phyloP scores from a whole-genome alignment of 75 land plant genomes.

The Pinus taeda region DNA sequence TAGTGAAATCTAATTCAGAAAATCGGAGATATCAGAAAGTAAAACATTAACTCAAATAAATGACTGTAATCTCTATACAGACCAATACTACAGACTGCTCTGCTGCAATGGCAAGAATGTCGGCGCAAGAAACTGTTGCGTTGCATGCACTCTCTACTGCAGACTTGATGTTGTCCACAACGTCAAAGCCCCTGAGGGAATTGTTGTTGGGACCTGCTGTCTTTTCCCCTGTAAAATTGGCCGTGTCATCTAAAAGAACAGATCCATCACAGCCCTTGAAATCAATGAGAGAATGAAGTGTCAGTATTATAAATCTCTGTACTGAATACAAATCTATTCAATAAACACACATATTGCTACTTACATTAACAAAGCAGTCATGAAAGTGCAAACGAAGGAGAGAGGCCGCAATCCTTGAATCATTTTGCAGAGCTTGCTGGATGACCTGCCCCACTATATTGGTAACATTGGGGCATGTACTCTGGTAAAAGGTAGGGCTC shows the following conservation, averaged over 20 bases:
- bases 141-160: slow-evolving; percentile 18
- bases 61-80: too few species aligned
- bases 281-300: too few species aligned
- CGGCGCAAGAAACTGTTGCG: slow-evolving; percentile 31
- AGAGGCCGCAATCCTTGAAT: slow-evolving; percentile 38
- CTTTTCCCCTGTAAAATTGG: slow-evolving; percentile 18
- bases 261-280: slow-evolving; percentile 40
- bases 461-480: slow-evolving; percentile 38
- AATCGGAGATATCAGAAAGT: too few species aligned
- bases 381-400: slow-evolving; percentile 62
- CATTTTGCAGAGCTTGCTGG: slow-evolving; percentile 25
- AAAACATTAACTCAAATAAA: too few species aligned
- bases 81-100: slow-evolving; percentile 17
- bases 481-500: slow-evolving; percentile 26
- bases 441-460: slow-evolving; percentile 22
- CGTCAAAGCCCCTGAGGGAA: slow-evolving; percentile 17
- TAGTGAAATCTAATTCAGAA: too few species aligned
- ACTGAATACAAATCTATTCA: too few species aligned
- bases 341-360: neutral
- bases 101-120: slow-evolving; percentile 33
- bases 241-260: slow-evolving; percentile 8
- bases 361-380: slow-evolving; percentile 67
- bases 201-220: slow-evolving; percentile 28
- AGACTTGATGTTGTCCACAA: slow-evolving; percentile 27
- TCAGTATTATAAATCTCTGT: too few species aligned